These are phyloP conservation scores for Gossypium trilobum DNA, from an alignment of 441 rosid genomes.

Conservation along the genomic window DNA sequence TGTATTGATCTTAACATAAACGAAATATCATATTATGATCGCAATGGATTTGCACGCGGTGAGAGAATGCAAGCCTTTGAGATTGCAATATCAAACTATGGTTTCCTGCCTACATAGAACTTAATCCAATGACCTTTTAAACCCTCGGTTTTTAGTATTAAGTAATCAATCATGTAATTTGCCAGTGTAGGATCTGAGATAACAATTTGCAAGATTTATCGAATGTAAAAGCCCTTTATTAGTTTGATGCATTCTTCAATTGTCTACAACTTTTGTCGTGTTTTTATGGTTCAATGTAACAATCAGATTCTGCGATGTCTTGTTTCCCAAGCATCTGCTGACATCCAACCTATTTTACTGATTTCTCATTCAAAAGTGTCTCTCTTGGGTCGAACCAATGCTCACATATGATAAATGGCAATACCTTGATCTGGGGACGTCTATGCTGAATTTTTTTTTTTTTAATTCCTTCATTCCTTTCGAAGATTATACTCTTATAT, in stretches of 20 bases:
- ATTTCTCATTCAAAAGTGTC: too few relatives aligned
- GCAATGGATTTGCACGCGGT: slow-evolving; percentile 55
- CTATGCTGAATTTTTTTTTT: too few relatives aligned
- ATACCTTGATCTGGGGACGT: too few relatives aligned
- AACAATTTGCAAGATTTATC: neutral
- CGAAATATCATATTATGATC: slow-evolving; percentile 70
- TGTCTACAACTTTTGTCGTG: neutral
- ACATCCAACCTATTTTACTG: too few relatives aligned
- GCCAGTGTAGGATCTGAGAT: neutral
- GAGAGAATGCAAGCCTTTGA: slow-evolving; percentile 79
- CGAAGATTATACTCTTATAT: neutral
- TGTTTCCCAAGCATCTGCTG: too few relatives aligned
- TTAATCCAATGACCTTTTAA: neutral
- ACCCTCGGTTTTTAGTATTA: neutral
- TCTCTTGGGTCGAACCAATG: too few relatives aligned
- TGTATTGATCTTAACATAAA: slow-evolving; percentile 48
- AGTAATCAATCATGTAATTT: neutral
- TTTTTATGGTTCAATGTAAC: neutral
- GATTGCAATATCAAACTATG: slow-evolving; percentile 51
- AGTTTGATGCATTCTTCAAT: neutral
- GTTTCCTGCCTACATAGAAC: slow-evolving; percentile 53
- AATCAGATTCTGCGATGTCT: too few relatives aligned
- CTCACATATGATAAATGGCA: too few relatives aligned
- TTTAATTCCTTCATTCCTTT: too few relatives aligned
- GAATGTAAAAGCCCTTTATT: neutral